phyloP scores from a whole-genome alignment of 192 early-diverging fungal species.

The Dispira parvispora region DNA sequence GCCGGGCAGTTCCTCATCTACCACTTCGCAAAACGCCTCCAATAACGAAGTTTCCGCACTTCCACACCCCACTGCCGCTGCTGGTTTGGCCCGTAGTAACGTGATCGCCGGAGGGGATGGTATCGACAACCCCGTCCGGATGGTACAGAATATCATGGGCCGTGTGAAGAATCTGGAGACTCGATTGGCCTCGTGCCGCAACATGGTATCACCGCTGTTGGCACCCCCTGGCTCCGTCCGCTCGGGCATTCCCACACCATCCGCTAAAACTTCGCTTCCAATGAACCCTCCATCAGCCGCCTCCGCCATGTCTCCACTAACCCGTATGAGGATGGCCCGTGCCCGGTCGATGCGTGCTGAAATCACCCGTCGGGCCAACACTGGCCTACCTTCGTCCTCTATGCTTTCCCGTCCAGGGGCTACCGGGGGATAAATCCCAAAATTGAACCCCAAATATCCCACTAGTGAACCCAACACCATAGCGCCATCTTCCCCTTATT shows the following conservation, averaged over 20 bases:
- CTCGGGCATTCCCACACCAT: conserved; percentile 2
- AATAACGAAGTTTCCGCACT: neutral
- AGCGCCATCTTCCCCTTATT: neutral
- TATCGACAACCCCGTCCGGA: conserved; percentile 37
- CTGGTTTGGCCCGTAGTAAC: conserved; percentile 19
- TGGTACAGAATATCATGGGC: conserved; percentile 61
- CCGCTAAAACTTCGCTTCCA: neutral
- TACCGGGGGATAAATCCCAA: too few relatives aligned
- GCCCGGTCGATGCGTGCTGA: conserved; percentile 11
- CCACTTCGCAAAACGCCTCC: neutral
- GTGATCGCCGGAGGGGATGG: conserved; percentile 15
- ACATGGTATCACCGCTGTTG: conserved; percentile 53
- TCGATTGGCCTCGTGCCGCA: conserved; percentile 52
- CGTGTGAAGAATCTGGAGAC: conserved; percentile 59
- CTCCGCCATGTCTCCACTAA: conserved; percentile 4
- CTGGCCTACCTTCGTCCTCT: too few relatives aligned
- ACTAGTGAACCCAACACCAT: neutral
- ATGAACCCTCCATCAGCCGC: neutral
- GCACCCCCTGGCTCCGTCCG: conserved; percentile 22
- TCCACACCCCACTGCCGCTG: neutral
- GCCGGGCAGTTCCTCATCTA: neutral
- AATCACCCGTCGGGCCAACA: conserved; percentile 9
- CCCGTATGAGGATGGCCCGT: conserved; percentile 10
- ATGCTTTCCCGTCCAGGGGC: too few relatives aligned
- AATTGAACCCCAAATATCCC: neutral